Evolutionary conservation across 1,284 basidiomycete species (phyloP), one percentile per base, ranked within the genome.

Genomic region (Austropuccinia psidii): DNA sequence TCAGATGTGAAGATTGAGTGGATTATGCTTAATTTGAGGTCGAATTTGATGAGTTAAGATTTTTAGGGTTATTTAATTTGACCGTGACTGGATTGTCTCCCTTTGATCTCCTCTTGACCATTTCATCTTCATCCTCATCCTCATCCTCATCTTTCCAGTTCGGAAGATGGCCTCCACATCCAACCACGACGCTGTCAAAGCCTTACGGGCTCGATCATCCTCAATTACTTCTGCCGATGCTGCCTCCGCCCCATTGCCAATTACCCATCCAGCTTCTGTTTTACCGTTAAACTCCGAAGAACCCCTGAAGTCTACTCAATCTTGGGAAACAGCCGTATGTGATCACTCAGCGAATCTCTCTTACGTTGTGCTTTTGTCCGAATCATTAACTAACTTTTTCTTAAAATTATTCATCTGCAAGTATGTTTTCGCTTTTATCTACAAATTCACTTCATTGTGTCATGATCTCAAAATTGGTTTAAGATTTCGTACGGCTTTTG

Each of bases 251-350:
- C 47, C 24, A n/a, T n/a, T n/a, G 24, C 41, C 24, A 35, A 39
- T 27, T n/a, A 58, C 35, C 67, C 37, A 21, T 57, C 5, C 43
- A 39, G 45, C 9, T 8, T n/a, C 29, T n/a, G n/a, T n/a, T n/a
- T n/a, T n/a, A n/a, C n/a, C n/a, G n/a, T n/a, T n/a, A n/a, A n/a
- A n/a, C n/a, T n/a, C 27, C 17, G 31, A 37, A 37, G 41, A 31
- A 21, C 47, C 60, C 29, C 13, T 47, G 4, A 65, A 73, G 19
- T 52, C 70, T 13, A 55, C 35, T 43, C 49, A 49, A 73, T 50
- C 57, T 55, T 73, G 70, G 70, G 70, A 73, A 43, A 73, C 70
- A 9, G 70, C 70, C n/a, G 70, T 73, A 8, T 43, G 70, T 65
- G 15, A 24, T n/a, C 33, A 15, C 7, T 31, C 41, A n/a, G n/a